Percentiles rank a stretch among this genome's conserved stretches.
These are phyloP conservation scores for Neckera pumila DNA, from an alignment of 225 moss, liverwort and hornwort genomes.

Conservation along the genomic window DNA sequence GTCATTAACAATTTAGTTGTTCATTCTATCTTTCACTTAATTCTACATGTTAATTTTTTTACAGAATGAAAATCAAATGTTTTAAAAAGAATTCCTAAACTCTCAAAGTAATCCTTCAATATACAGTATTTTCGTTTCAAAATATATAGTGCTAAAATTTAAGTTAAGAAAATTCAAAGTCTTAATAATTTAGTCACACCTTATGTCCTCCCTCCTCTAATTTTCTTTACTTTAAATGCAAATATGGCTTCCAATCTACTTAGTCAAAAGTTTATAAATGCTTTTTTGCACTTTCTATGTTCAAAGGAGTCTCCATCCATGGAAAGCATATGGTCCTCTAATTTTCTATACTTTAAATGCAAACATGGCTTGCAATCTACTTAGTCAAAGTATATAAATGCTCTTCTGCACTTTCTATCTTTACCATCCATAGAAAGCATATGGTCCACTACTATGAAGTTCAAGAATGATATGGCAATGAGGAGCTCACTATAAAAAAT, in stretches of 20 bases:
- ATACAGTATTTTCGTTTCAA: not conserved
- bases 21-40: not conserved
- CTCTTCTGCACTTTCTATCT: not conserved
- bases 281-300: not conserved
- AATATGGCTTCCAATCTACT: not conserved
- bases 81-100: not conserved
- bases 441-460: not conserved
- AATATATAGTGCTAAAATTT: not conserved
- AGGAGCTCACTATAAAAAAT: not conserved
- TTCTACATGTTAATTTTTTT: not conserved
- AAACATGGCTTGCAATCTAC: not conserved
- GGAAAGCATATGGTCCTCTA: accelerated
- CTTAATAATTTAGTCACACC: not conserved
- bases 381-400: not conserved
- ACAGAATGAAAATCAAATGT: not conserved
- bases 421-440: not conserved
- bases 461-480: not conserved
- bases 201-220: accelerated
- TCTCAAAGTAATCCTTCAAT: not conserved
- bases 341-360: not conserved
- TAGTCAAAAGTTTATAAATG: not conserved
- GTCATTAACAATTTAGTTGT: too few relatives aligned
- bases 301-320: too few relatives aligned
- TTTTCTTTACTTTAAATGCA: not conserved
- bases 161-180: not conserved